Conservation (phyloP, 495 filamentous ascomycete genomes). For the Penicillium longicatenatum region DNA sequence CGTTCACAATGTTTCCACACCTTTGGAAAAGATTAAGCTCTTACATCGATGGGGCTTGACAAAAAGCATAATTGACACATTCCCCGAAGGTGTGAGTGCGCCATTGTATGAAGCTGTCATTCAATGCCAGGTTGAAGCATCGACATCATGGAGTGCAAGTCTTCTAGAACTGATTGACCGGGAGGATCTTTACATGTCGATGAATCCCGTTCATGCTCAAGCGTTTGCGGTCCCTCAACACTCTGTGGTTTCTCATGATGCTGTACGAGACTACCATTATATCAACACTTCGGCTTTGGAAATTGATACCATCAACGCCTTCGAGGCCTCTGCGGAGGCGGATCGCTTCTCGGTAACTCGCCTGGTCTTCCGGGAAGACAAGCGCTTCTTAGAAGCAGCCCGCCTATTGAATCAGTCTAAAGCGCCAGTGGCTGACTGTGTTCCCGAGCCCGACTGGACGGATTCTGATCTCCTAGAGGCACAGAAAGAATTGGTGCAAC, state of each 20-base stretch:
- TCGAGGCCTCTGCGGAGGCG: slow-evolving; percentile 68
- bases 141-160: slow-evolving; percentile 68
- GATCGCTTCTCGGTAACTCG: slow-evolving; percentile 80
- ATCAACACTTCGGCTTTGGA: slow-evolving; percentile 65
- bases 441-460: slow-evolving; percentile 74
- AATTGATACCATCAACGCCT: slow-evolving; percentile 57
- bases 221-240: slow-evolving; percentile 38
- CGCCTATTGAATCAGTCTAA: slow-evolving; percentile 76
- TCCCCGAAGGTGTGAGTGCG: slow-evolving; percentile 79
- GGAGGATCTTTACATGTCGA: slow-evolving; percentile 73
- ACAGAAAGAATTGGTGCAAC: slow-evolving; percentile 87
- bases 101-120: slow-evolving; percentile 83
- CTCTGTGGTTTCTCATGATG: slow-evolving; percentile 59
- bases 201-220: slow-evolving; percentile 45
- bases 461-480: slow-evolving; percentile 87
- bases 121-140: slow-evolving; percentile 77
- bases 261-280: slow-evolving; percentile 71
- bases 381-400: slow-evolving; percentile 79
- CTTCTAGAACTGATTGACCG: slow-evolving; percentile 77
- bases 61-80: slow-evolving; percentile 60
- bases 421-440: slow-evolving; percentile 72
- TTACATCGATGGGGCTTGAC: slow-evolving; percentile 49
- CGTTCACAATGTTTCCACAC: slow-evolving; percentile 30
- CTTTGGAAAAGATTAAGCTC: slow-evolving; percentile 42
- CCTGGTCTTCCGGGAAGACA: slow-evolving; percentile 87